Conservation (phyloP, 73 alveolate genomes). For the Uronychia setigera region DNA sequence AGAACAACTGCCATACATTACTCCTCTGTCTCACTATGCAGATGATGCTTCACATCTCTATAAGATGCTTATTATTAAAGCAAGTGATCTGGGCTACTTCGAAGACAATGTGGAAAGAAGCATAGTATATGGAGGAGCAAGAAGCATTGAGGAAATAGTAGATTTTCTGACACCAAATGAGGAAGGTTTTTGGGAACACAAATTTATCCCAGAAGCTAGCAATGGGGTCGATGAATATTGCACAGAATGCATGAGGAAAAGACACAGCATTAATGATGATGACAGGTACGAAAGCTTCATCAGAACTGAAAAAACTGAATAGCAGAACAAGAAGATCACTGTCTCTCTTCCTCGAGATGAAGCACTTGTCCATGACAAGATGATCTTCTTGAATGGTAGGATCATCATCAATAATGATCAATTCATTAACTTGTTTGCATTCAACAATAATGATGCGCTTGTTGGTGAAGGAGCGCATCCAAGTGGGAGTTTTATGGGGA, state of each 20-base stretch:
- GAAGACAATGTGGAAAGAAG: conserved; percentile 23
- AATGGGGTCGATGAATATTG: not conserved
- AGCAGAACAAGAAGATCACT: not conserved
- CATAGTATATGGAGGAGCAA: conserved; percentile 4
- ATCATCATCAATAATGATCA: conserved; percentile 6
- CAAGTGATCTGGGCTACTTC: conserved; percentile 17
- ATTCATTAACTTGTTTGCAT: not conserved
- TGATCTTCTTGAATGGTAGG: conserved; percentile 4
- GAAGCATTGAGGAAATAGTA: conserved; percentile 10
- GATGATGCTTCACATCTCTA: not conserved
- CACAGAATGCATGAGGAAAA: not conserved
- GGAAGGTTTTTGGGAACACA: conserved; percentile 30
- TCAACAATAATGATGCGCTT: not conserved
- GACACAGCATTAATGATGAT: not conserved
- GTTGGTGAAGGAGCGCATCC: too few species aligned
- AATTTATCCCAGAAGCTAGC: not conserved
- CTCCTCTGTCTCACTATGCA: not conserved
- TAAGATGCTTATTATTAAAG: not conserved
- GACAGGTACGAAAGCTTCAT: not conserved
- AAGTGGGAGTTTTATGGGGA: too few species aligned
- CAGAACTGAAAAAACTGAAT: not conserved
- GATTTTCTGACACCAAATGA: not conserved
- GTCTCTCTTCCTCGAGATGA: not conserved
- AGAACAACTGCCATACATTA: not conserved
- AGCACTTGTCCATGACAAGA: not conserved